These are phyloP conservation scores for Poa pratensis DNA, from an alignment of 176 grass and related monocot species.

Conservation along the genomic window DNA sequence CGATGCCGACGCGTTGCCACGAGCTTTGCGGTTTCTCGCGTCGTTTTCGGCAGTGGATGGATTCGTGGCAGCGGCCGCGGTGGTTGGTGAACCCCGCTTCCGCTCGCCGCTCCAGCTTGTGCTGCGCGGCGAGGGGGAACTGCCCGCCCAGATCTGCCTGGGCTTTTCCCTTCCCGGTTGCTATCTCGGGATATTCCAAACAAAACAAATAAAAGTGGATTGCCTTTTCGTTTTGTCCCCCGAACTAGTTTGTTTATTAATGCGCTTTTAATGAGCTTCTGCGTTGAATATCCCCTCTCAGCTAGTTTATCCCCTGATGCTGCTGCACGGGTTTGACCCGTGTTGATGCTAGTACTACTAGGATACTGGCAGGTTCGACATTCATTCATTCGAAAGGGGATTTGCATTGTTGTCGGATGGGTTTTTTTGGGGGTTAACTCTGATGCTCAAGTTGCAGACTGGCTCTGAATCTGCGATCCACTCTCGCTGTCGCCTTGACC, in stretches of 20 bases:
- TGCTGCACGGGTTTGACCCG: conserved; percentile 29
- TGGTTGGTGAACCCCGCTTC: background rate
- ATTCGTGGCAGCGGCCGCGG: background rate
- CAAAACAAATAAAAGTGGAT: background rate
- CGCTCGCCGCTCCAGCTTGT: conserved; percentile 3
- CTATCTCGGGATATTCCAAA: conserved; percentile 25
- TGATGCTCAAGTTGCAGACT: background rate
- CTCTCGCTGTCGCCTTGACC: conserved; percentile 20
- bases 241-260: conserved; percentile 18
- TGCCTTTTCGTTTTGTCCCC: conserved; percentile 43
- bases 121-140: conserved; percentile 3
- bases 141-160: conserved; percentile 53
- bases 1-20: conserved; percentile 37
- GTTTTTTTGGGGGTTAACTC: too few species aligned
- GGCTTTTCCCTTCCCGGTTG: conserved; percentile 11
- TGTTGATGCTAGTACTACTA: background rate
- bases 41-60: conserved; percentile 34
- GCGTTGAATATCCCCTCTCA: background rate
- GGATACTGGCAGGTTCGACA: background rate
- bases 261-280: conserved; percentile 32
- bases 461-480: background rate
- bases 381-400: background rate
- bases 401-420: background rate
- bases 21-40: conserved; percentile 33
- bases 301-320: conserved; percentile 15